Conservation (phyloP, 176 grass and related monocot species). For the Bolboschoenus planiculmis region DNA sequence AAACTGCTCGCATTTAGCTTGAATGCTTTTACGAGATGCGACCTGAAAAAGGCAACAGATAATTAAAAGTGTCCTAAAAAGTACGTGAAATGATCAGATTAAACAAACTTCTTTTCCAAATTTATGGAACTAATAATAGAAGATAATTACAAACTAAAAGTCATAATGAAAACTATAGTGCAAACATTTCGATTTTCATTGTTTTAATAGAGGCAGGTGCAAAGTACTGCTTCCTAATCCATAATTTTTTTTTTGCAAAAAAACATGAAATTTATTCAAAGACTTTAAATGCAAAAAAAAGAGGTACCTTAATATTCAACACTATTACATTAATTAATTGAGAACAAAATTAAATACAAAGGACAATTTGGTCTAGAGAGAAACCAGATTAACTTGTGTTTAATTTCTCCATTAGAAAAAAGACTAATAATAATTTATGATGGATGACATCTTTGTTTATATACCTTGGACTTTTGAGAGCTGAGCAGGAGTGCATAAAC, state of each 20-base stretch:
- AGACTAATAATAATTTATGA: neutral
- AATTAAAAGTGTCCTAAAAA: neutral
- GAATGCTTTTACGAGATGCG: constrained; percentile 47
- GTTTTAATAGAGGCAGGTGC: neutral
- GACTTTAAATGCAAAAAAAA: neutral
- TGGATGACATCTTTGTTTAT: neutral
- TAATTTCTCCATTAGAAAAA: neutral
- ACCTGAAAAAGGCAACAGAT: constrained; percentile 30
- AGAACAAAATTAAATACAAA: constrained; percentile 11
- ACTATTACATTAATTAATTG: neutral
- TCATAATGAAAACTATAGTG: neutral
- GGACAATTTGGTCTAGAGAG: neutral
- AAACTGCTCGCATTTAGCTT: constrained; percentile 54
- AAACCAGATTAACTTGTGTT: neutral
- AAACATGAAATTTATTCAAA: neutral
- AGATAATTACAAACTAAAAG: neutral
- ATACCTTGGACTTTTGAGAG: constrained; percentile 66
- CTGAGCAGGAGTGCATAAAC: constrained; percentile 68
- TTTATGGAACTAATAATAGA: neutral
- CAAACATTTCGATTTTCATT: no score
- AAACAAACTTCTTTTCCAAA: neutral
- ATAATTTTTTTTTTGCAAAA: neutral
- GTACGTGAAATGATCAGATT: neutral
- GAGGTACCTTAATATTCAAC: neutral
- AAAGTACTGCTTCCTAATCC: neutral